Percentiles rank a stretch among this genome's conserved stretches.
Conservation (phyloP, 2,329 filamentous ascomycete genomes). For the Rasamsonia emersonii region DNA sequence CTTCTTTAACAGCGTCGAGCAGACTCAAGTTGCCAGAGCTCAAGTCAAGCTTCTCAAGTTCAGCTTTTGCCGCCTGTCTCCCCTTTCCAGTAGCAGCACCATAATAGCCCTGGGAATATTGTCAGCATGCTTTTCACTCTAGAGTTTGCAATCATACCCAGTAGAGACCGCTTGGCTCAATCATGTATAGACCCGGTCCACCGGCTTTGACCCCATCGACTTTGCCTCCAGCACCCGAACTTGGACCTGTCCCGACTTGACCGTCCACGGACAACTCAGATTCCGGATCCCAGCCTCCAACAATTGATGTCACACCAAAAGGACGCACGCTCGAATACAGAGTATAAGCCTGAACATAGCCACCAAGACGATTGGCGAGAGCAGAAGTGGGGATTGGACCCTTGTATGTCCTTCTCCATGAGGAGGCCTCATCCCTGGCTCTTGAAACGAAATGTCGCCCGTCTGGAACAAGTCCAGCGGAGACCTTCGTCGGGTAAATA, state of each 20-base stretch:
- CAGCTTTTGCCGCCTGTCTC: conserved; percentile 90
- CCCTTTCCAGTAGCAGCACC: conserved; percentile 96
- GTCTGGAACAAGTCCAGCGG: conserved; percentile 88
- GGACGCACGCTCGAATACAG: conserved; percentile 94
- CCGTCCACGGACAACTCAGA: conserved; percentile 78
- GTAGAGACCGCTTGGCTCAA: conserved; percentile 92
- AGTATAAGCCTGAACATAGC: conserved; percentile 95
- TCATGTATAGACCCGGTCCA: conserved; percentile 95
- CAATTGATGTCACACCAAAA: conserved; percentile 90
- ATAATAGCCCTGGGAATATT: conserved; percentile 66
- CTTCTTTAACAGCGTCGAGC: conserved; percentile 86
- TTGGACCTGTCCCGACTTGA: conserved; percentile 75
- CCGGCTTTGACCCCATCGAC: conserved; percentile 66
- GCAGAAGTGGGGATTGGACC: conserved; percentile 81
- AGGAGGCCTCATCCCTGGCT: conserved; percentile 84
- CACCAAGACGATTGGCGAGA: conserved; percentile 85
- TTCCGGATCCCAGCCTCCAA: conserved; percentile 90
- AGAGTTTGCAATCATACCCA: conserved; percentile 51
- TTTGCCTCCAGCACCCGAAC: conserved; percentile 75
- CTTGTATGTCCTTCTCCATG: conserved; percentile 92
- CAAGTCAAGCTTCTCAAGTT: conserved; percentile 95
- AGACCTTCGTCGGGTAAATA: conserved; percentile 59
- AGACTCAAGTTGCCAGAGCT: conserved; percentile 67
- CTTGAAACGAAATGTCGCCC: conserved; percentile 90
- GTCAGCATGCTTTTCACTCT: conserved; percentile 14